phyloP scores from a whole-genome alignment of 176 grass and related monocot genomes.

The Zizania latifolia region DNA sequence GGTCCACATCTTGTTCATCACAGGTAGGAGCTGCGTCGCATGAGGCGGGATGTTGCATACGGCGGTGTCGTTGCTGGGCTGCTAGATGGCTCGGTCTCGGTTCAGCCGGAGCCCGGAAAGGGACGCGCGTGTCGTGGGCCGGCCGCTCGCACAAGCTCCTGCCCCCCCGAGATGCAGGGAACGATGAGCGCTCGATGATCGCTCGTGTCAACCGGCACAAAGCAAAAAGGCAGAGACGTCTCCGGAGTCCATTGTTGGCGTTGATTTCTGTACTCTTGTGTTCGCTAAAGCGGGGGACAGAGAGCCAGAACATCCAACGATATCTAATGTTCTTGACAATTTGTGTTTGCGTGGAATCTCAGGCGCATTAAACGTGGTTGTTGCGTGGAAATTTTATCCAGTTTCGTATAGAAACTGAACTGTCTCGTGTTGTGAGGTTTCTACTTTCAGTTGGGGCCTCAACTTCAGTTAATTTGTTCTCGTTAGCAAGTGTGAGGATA shows the following conservation, averaged over 20 bases:
- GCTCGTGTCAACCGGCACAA: not conserved
- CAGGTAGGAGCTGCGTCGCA: not conserved
- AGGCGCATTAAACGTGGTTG: not conserved
- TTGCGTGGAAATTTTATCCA: not conserved
- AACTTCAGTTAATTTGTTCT: not conserved
- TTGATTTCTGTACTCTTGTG: not conserved
- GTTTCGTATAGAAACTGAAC: not conserved
- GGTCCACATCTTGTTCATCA: not conserved
- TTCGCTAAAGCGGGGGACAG: constrained; percentile 22
- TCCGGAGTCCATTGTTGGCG: not conserved
- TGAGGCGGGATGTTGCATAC: not conserved
- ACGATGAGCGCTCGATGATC: not conserved
- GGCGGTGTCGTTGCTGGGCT: not conserved
- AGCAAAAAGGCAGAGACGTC: not conserved
- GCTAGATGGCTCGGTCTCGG: not conserved
- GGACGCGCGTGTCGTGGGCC: not conserved
- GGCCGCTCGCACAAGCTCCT: not conserved
- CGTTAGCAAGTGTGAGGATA: not conserved
- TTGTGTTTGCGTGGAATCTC: not conserved
- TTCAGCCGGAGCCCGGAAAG: not conserved
- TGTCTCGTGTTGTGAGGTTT: not conserved
- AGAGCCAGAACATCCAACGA: not conserved
- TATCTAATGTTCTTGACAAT: not conserved
- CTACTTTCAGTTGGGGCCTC: not conserved
- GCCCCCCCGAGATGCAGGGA: not conserved